Evolutionary conservation across 495 filamentous ascomycete genomes (phyloP).

Genomic region (Hypomontagnella monticulosa): DNA sequence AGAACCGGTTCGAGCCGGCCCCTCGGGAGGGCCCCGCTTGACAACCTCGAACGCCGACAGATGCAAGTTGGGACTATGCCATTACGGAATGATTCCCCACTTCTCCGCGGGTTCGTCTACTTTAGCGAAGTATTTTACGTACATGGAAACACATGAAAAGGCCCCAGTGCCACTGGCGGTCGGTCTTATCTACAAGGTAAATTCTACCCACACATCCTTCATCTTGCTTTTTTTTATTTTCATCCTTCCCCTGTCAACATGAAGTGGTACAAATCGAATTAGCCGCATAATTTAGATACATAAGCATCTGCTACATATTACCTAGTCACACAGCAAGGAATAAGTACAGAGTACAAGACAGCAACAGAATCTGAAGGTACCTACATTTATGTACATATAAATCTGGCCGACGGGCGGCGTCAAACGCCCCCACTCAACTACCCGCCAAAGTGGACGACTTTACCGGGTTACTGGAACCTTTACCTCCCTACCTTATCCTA

Average conservation of each 20-base stretch:
- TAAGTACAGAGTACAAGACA: no score
- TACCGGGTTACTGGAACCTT: slow-evolving; percentile 42
- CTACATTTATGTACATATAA: neutral
- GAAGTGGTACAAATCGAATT: no score
- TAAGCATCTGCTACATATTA: no score
- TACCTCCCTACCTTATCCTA: slow-evolving; percentile 37
- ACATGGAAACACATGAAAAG: neutral
- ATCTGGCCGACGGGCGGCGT: slow-evolving; percentile 10
- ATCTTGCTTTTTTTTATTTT: no score
- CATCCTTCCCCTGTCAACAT: no score
- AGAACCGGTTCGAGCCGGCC: slow-evolving; percentile 37
- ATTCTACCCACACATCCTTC: no score
- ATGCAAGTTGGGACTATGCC: neutral
- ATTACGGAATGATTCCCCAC: slow-evolving; percentile 13
- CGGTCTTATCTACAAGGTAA: no score
- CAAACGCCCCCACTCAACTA: slow-evolving; percentile 15
- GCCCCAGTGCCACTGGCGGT: no score
- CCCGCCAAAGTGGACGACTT: slow-evolving; percentile 16
- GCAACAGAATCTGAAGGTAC: no score
- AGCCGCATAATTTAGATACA: no score
- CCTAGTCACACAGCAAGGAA: no score
- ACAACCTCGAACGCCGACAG: slow-evolving; percentile 6
- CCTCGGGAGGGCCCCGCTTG: slow-evolving; percentile 26
- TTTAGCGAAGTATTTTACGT: slow-evolving; percentile 1
- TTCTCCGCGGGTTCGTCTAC: slow-evolving; percentile 17